Evolutionary conservation across 371 early-diverging fungal genomes (phyloP), one percentile per base, ranked within the genome.

Genomic region (Fennellomyces sp.): DNA sequence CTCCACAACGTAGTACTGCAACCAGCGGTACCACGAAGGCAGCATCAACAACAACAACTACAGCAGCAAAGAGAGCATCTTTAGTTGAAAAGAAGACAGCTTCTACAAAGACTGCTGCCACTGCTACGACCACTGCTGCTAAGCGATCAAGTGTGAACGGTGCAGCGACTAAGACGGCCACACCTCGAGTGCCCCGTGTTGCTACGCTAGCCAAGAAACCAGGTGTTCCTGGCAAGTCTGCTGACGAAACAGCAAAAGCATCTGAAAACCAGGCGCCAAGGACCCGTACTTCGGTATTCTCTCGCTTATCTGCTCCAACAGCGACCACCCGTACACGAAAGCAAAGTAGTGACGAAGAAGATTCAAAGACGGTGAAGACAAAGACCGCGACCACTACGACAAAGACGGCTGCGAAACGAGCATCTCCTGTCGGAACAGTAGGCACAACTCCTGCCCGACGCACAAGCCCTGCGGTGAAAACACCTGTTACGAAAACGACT

Each of bases 181-280:
- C 52, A 11, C 31, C 61, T 3, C 64, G 65, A 30, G 65, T 63
- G n/a, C 60, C 69, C 48, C 64, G 72, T 27, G 67, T 64, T 41
- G 63, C 69, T 17, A 25, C 52, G 15, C 50, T 49, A 25, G 27
- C 49, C 5, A 35, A 26, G 28, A 56, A 38, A 15, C 54, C 28
- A 39, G 3, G 35, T 19, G 35, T 21, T 29, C 3, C 52, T 12
- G 23, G 23, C 17, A 45, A 19, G 35, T 33, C 35, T 33, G 13
- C 35, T 33, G 35, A 13, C 12, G 45, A 45, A 21, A 0, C 29
- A 50, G 2, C 29, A 29, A 11, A 27, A n/a, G 51, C 51, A 5
- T 11, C 45, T 50, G 51, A 50, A 28, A 31, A 26, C 17, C 15
- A 28, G 23, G 10, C 28, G n/a, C 30, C 51, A 31, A 50, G n/a